Evolutionary conservation across 805 yeast species (phyloP).

Genomic region (Starmera amethionina): DNA sequence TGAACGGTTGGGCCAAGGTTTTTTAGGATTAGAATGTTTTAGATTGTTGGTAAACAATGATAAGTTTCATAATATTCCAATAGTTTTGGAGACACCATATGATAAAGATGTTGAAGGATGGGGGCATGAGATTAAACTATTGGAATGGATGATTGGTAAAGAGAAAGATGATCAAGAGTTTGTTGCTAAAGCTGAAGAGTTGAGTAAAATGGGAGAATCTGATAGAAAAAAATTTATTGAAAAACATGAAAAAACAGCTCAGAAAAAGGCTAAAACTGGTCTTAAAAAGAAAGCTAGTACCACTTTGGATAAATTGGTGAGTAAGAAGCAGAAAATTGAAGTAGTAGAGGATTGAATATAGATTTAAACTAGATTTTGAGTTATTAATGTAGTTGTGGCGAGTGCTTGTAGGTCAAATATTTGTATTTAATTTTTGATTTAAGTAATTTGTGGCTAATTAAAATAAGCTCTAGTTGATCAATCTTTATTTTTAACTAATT

Average conservation of each 20-base stretch:
- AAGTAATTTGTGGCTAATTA: no score
- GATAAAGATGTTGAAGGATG: slow-evolving; percentile 53
- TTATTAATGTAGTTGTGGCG: no score
- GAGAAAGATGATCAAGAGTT: slow-evolving; percentile 45
- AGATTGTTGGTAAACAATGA: slow-evolving; percentile 58
- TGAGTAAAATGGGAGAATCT: slow-evolving; percentile 51
- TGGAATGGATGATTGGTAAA: slow-evolving; percentile 73
- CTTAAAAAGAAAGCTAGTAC: not conserved
- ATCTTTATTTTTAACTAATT: no score
- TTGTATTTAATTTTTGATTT: no score
- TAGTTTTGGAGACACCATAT: slow-evolving; percentile 82
- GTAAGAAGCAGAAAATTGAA: not conserved
- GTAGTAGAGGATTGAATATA: no score
- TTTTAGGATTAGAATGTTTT: slow-evolving; percentile 79
- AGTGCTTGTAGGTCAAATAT: no score
- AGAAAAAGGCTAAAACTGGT: not conserved
- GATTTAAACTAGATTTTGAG: no score
- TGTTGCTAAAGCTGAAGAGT: slow-evolving; percentile 32
- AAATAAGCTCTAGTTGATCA: no score
- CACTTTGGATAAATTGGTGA: not conserved
- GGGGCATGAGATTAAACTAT: slow-evolving; percentile 68
- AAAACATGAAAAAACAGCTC: slow-evolving; percentile 48
- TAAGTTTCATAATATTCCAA: slow-evolving; percentile 57
- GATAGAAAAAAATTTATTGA: slow-evolving; percentile 62
- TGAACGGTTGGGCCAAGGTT: slow-evolving; percentile 83